Percentiles rank a stretch among this genome's conserved stretches.
Conservation (phyloP, 306 rosid species). For the Prunus mira region DNA sequence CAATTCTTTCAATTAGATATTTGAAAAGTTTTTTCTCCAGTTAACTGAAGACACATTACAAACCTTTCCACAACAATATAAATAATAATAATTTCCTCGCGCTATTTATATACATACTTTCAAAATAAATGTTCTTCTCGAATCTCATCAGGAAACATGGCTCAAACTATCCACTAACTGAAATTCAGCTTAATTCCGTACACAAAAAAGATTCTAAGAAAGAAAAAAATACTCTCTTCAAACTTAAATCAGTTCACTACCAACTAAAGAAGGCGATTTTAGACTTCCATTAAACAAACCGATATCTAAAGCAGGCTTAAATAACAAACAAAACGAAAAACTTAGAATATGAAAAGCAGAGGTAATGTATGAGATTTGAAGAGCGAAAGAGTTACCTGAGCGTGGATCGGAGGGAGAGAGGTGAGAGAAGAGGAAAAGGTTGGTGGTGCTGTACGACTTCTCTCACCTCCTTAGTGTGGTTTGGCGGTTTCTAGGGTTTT, state of each 20-base stretch:
- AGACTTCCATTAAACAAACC: neutral
- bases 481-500: slow-evolving; percentile 41
- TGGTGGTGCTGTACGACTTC: slow-evolving; percentile 23
- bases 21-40: neutral
- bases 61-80: too few species aligned
- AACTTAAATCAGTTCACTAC: neutral
- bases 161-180: neutral
- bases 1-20: neutral
- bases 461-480: slow-evolving; percentile 35
- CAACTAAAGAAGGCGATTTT: neutral
- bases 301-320: slow-evolving; percentile 3
- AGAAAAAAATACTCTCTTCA: neutral
- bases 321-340: neutral
- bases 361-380: neutral
- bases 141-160: neutral
- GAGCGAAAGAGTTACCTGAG: slow-evolving; percentile 31
- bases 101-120: neutral
- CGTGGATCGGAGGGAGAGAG: slow-evolving; percentile 29
- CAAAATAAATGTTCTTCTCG: neutral
- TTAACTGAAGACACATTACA: neutral
- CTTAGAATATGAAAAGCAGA: neutral
- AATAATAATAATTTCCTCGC: neutral
- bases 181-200: neutral
- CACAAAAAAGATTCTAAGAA: neutral
- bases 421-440: slow-evolving; percentile 20